Evolutionary conservation across 2,329 filamentous ascomycete species (phyloP).

Genomic region (Neurospora sp.): DNA sequence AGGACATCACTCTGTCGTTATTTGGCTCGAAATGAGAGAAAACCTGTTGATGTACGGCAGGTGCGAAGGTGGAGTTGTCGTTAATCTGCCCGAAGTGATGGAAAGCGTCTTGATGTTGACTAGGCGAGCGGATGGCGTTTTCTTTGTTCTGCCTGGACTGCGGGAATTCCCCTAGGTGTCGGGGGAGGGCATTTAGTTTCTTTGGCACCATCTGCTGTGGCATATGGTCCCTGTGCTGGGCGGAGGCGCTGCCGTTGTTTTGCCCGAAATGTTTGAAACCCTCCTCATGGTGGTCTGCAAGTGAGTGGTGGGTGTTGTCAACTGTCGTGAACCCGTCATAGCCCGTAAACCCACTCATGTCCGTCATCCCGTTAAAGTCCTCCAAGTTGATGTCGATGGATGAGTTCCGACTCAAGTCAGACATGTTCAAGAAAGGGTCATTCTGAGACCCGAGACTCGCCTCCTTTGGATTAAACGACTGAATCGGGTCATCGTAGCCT

Average conservation of each 20-base stretch:
- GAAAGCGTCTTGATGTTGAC: neutral
- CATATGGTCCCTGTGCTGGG: neutral
- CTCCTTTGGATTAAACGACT: neutral
- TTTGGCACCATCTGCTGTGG: neutral
- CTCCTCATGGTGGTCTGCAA: neutral
- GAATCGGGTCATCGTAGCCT: neutral
- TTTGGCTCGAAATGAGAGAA: neutral
- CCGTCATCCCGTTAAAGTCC: neutral
- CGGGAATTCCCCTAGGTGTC: neutral
- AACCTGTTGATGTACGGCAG: neutral
- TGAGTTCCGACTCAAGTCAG: neutral
- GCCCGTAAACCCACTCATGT: neutral
- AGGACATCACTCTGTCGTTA: neutral
- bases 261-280: neutral
- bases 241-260: neutral
- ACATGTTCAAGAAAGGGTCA: neutral
- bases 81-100: neutral
- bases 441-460: neutral
- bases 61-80: neutral
- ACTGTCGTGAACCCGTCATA: neutral
- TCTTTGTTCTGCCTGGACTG: neutral
- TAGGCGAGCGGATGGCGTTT: neutral
- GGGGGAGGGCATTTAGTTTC: neutral
- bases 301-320: neutral
- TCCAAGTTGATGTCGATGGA: neutral